Evolutionary conservation across 208 protist species (phyloP), one percentile per base, ranked within the genome.

Genomic region (Trypanosoma mega): DNA sequence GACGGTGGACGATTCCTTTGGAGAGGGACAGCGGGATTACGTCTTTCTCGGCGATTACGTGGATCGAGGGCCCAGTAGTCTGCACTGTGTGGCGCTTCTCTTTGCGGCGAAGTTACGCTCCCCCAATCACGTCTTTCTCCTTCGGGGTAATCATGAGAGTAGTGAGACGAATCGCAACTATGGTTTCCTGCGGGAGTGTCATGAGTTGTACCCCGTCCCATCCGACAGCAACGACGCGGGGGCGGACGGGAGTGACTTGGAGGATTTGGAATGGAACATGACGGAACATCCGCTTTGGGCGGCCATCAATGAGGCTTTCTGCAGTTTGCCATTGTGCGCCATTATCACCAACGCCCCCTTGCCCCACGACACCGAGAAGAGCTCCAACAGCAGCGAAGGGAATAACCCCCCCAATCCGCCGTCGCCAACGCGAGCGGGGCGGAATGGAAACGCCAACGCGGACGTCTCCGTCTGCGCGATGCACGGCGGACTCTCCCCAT

Each of bases 41-140:
- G 76, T 99, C 1, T 99, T 99, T 77, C 82, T 99, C 0, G 99
- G 98, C 11, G 98, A 99, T 69, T 99, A 99, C 72, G 98, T 99
- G 4, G 99, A 99, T 68, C 93, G 98, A 70, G 99, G 99, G 9
- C 87, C 97, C 41, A 87, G 98, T 47, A 96, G 82, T 33, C 76
- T 99, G 16, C 97, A 98, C 67, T 98, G 97, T 21, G 55, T 97
- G n/a, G 80, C 74, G 23, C 65, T 98, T 20, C 82, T 98, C 16
- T 92, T 98, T 44, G 90, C 96, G 8, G 98, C 98, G 56, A 99
- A 99, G 74, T 80, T 99, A 58, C 87, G 98, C 41, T 98, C 97
- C 47, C 98, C 97, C 16, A 79, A 98, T 44, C 98, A 97, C 50
- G 98, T 99, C 55, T 99, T 99, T 67, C 82, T 99, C 23, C 78